phyloP scores from a whole-genome alignment of 352 stramenopile species.

The Phytophthora pluvialis region DNA sequence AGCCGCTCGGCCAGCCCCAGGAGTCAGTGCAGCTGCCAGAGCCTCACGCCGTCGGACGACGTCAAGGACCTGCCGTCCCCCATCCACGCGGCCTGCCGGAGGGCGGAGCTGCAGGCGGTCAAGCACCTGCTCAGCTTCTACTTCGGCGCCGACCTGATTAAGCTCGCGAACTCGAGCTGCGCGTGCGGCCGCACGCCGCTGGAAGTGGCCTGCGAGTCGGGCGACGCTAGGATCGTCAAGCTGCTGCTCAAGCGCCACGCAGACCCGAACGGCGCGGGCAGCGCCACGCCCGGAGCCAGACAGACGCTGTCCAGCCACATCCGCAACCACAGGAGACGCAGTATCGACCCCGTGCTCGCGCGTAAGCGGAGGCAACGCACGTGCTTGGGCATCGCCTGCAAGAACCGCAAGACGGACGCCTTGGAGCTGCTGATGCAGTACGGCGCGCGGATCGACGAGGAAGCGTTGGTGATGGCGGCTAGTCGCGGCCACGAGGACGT shows the following conservation, averaged over 20 bases:
- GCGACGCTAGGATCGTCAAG: conserved; percentile 63
- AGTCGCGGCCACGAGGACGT: conserved; percentile 51
- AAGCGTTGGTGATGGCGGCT: conserved; percentile 55
- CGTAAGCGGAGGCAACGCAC: conserved; percentile 52
- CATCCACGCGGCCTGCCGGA: conserved; percentile 70
- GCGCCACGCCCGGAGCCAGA: conserved; percentile 15
- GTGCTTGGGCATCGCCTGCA: conserved; percentile 61
- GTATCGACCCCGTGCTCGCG: conserved; percentile 17
- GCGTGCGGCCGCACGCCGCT: conserved; percentile 73
- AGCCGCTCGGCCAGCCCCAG: conserved; percentile 9
- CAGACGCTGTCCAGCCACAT: conserved; percentile 37
- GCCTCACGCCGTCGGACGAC: conserved; percentile 14
- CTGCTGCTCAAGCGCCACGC: conserved; percentile 67
- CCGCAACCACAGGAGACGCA: conserved; percentile 40
- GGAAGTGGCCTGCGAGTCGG: conserved; percentile 67
- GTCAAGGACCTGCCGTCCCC: conserved; percentile 50
- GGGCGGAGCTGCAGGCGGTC: conserved; percentile 66
- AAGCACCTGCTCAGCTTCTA: conserved; percentile 80
- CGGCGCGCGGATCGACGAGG: conserved; percentile 65
- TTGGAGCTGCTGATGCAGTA: conserved; percentile 69
- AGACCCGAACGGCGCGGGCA: conserved; percentile 50
- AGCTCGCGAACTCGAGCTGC: conserved; percentile 75
- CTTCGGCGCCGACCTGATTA: conserved; percentile 54
- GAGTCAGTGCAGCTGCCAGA: conserved; percentile 30
- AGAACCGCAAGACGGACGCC: conserved; percentile 49